These are phyloP conservation scores for Trypanosoma scelopori DNA, from an alignment of 208 protist genomes.

Conservation along the genomic window DNA sequence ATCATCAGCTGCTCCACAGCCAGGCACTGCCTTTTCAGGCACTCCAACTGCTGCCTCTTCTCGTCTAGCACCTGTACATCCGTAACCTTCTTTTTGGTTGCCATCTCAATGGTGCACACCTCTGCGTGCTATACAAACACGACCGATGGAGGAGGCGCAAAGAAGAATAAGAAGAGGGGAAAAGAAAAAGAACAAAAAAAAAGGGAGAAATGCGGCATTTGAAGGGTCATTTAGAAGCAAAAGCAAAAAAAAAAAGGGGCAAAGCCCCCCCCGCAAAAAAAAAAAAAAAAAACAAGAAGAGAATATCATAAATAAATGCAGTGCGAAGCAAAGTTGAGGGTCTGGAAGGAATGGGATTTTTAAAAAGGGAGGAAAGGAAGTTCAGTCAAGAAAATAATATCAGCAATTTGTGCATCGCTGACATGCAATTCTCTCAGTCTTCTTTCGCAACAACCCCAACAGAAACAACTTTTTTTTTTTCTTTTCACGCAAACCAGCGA, in stretches of 20 bases:
- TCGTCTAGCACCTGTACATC: conserved; percentile 66
- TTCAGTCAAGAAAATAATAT: background rate
- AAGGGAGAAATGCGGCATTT: background rate
- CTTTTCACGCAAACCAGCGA: too few species aligned
- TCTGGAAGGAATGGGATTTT: too few species aligned
- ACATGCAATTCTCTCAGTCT: too few species aligned
- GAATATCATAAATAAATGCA: too few species aligned
- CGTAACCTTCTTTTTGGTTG: conserved; percentile 49
- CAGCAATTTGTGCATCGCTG: background rate
- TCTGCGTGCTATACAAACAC: background rate
- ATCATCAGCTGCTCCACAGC: conserved; percentile 83
- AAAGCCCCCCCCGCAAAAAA: too few species aligned
- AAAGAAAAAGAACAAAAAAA: conserved; percentile 8
- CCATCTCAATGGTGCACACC: background rate
- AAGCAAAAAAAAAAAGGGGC: conserved; percentile 6
- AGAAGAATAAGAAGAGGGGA: background rate
- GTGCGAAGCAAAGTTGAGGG: too few species aligned
- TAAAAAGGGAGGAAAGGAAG: background rate
- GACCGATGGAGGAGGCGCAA: background rate
- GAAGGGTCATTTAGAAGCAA: too few species aligned
- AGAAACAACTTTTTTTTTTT: too few species aligned
- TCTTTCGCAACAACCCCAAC: too few species aligned
- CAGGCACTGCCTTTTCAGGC: conserved; percentile 53
- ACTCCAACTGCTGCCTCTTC: conserved; percentile 56
- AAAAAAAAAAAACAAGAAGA: too few species aligned